Evolutionary conservation across 305 asterid genomes (phyloP).

Genomic region (Caryopteris hybrid): DNA sequence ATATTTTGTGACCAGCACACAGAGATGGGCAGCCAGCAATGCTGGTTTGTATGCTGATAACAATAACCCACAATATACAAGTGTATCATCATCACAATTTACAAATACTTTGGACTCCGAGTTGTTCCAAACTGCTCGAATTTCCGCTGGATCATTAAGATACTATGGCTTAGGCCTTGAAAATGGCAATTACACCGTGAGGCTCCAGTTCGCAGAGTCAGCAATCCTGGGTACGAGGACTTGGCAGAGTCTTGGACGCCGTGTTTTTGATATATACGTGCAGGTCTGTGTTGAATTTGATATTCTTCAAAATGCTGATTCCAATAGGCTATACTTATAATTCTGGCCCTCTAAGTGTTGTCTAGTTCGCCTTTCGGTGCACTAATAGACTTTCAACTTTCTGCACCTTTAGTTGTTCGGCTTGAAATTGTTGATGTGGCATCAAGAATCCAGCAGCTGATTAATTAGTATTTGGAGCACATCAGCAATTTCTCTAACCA

Average conservation of each 20-base stretch:
- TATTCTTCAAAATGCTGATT: neutral
- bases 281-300: slow-evolving; percentile 37
- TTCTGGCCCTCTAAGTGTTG: neutral
- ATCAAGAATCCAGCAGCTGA: neutral
- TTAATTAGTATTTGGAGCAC: neutral
- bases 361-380: neutral
- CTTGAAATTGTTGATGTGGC: neutral
- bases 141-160: slow-evolving; percentile 62
- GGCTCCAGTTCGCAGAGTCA: slow-evolving; percentile 57
- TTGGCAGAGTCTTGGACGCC: slow-evolving; percentile 48
- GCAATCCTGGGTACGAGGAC: slow-evolving; percentile 20
- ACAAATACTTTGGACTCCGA: slow-evolving; percentile 50
- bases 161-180: slow-evolving; percentile 55
- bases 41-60: slow-evolving; percentile 43
- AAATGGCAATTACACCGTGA: slow-evolving; percentile 49
- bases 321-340: neutral
- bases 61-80: slow-evolving; percentile 18
- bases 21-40: slow-evolving; percentile 85
- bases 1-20: slow-evolving; percentile 28
- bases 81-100: slow-evolving; percentile 30
- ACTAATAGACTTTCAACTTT: neutral
- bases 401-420: neutral
- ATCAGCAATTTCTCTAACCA: neutral
- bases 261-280: slow-evolving; percentile 57
- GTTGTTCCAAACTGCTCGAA: slow-evolving; percentile 45